A percentile compares a stretch with the other conserved stretches of the same genome.
phyloP scores from a whole-genome alignment of 2,329 filamentous ascomycete genomes.

The Neonectria faginata region DNA sequence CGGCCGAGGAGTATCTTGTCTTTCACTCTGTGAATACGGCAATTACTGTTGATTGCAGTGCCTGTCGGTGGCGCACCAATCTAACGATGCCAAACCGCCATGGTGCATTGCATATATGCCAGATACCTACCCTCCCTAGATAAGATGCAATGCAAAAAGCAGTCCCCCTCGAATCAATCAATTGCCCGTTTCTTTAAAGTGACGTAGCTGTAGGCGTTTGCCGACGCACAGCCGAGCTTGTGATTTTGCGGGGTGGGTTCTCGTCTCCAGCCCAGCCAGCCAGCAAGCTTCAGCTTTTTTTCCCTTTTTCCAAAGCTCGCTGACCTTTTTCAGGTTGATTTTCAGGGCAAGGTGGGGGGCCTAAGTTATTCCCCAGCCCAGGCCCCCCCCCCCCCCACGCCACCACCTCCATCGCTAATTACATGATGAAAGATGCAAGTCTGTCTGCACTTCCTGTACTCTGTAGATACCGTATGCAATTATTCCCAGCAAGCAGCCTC shows the following conservation, averaged over 20 bases:
- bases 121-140: too few relatives aligned
- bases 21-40: not conserved
- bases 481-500: not conserved
- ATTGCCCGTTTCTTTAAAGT: slow-evolving; percentile 16
- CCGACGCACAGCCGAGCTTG: slow-evolving; percentile 67
- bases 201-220: slow-evolving; percentile 50
- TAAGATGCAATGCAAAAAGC: not conserved
- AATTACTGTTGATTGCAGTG: not conserved
- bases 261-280: slow-evolving; percentile 14
- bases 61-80: not conserved
- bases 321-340: slow-evolving; percentile 8
- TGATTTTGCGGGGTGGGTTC: slow-evolving; percentile 67
- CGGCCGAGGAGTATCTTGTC: slow-evolving; percentile 38
- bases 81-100: not conserved
- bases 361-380: not conserved
- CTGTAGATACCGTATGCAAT: too few relatives aligned
- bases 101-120: not conserved
- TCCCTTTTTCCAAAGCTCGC: slow-evolving; percentile 7
- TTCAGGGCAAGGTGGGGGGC: slow-evolving; percentile 27
- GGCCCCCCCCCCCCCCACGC: not conserved
- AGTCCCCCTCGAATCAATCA: too few relatives aligned
- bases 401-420: not conserved
- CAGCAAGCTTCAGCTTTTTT: slow-evolving; percentile 26
- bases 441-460: too few relatives aligned
- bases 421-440: not conserved